Base-by-base conservation (phyloP, 2,329 filamentous ascomycete genomes). In the Fusarium anguioides region DNA sequence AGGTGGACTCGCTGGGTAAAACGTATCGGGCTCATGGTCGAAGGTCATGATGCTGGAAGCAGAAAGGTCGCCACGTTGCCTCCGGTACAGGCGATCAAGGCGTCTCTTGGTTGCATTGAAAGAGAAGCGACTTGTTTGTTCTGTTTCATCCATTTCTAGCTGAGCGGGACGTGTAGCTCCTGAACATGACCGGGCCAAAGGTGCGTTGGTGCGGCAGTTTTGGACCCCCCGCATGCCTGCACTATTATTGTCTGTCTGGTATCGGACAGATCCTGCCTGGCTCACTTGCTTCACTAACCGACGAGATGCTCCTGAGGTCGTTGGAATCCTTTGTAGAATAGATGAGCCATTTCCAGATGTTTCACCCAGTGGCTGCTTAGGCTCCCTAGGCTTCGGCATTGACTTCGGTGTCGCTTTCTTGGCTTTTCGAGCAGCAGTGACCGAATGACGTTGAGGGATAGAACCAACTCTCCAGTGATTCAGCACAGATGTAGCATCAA, bases 401-500 rank as follows among this genome's bases (percentile, higher is more conserved):
- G 47, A 46, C n/a, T 60, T 61, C 36, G 50, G 40, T 27, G 56
- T 63, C 15, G 44, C 47, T 35, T 33, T 47, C 29, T 50, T 69
- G 23, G 61, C 39, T 52, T 68, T 68, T 21, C 60, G 66, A 7
- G 72, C 70, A 24, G 65, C 60, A 29, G 76, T 75, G 12, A 80
- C 77, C 5, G 75, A 74, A 27, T 60, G 59, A 26, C 79, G 79
- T 42, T 82, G 84, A 27, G 77, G 76, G 17, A 87, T 86, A 18
- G 76, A 80, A 6, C 86, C 86, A n/a, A 72, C 75, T 69, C 78
- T 86, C 88, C 88, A 91, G 49, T 84, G 78, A 35, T 80, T 77
- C 21, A 91, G 75, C 11, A 86, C 79, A 9, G 81, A 80, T 11
- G 82, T 77, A 3, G 82, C 87, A 72, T 90, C 88, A 18, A 87